Base-by-base conservation (phyloP, 768 basidiomycete genomes). In the Ramaria rubella region DNA sequence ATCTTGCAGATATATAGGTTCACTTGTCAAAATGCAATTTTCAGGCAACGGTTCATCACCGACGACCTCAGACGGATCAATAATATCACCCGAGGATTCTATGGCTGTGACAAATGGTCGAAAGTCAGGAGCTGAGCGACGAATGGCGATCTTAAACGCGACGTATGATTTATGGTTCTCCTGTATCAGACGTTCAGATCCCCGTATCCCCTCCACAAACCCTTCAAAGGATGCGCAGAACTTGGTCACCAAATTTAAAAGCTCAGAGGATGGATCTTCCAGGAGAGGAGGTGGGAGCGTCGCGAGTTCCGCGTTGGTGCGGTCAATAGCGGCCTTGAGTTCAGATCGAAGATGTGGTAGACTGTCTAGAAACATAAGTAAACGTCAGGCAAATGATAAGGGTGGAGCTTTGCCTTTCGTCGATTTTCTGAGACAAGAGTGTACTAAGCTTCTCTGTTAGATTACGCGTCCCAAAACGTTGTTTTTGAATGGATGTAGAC, bases 381-480 rank as follows among this genome's bases (percentile, higher is more conserved):
- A 0, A 29, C 2, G 42, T 19, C 17, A 27, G 33, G 5, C 38
- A 27, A 34, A 23, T 43, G 2, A 24, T 15, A 17, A 33, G 8
- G 14, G 21, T 46, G 4, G 31, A 19, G 17, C 34, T 64, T 44
- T 59, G 86, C 86, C 75, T 76, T 24, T 61, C 66, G 31, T 77
- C 76, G 42, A 86, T 83, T n/a, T 78, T 71, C 0, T 66, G 52
- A 11, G 82, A 73, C 14, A 88, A 71, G 11, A 83, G 69, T 34
- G 62, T 61, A 50, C 83, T 83, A 19, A 85, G 72, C 58, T 74
- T 73, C 1, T 67, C 60, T 0, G 85, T 79, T 12, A 87, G 75
- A 27, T 75, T 75, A 1, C 67, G 72, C 33, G 83, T 75, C 0
- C 86, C 86, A 31, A 86, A 81, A 1, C 83, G 77, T 21, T 62